Conservation (phyloP, 169 alveolate genomes). For the Besnoitia besnoiti region DNA sequence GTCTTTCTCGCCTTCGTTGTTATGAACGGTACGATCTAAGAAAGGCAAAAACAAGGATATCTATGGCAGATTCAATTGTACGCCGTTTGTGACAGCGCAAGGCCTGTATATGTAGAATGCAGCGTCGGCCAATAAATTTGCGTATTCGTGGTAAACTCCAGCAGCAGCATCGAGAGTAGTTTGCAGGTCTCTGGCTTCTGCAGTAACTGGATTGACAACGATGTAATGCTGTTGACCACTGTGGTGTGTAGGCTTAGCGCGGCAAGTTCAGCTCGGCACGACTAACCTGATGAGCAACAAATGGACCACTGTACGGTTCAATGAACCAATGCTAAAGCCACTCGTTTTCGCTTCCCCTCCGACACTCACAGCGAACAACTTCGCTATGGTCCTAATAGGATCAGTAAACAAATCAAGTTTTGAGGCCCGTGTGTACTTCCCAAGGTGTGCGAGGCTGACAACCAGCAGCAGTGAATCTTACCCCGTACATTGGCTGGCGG, state of each 20-base stretch:
- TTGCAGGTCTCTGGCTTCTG: too few relatives aligned
- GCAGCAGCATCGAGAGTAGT: too few relatives aligned
- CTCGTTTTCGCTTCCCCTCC: conserved; percentile 19
- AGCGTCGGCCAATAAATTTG: background rate
- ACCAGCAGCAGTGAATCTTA: background rate
- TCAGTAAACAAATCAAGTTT: background rate
- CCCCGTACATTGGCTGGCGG: conserved; percentile 15
- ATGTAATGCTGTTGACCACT: background rate
- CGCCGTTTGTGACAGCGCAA: background rate
- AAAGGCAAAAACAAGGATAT: background rate
- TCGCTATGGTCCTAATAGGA: conserved; percentile 7
- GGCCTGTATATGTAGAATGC: too few relatives aligned
- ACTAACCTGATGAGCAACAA: background rate
- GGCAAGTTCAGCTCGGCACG: background rate
- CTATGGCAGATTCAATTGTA: background rate
- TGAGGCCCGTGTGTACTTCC: background rate
- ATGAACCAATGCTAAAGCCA: background rate
- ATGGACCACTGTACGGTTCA: background rate
- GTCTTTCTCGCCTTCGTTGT: background rate
- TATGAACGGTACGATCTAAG: background rate
- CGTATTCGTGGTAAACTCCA: background rate
- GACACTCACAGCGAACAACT: background rate
- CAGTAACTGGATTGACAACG: too few relatives aligned
- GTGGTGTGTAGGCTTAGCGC: background rate
- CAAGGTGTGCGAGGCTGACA: background rate